Conservation (phyloP, 306 rosid genomes). For the Pterocarpus macrocarpus region DNA sequence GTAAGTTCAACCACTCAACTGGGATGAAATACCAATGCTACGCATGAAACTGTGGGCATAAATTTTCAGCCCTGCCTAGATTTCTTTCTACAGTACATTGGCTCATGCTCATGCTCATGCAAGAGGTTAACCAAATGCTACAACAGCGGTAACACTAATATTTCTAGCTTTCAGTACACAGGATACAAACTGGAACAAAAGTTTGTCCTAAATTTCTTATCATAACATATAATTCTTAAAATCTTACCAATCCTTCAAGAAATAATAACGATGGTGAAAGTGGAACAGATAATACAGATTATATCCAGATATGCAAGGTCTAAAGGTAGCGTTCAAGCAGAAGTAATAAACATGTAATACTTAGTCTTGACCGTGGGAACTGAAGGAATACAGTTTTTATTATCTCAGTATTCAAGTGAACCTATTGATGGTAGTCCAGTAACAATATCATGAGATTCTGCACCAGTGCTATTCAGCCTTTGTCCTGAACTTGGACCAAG, state of each 20-base stretch:
- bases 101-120: too few species aligned
- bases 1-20: not conserved
- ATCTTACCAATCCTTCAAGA: constrained; percentile 15
- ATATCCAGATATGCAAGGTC: constrained; percentile 34
- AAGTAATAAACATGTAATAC: constrained; percentile 41
- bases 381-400: constrained; percentile 36
- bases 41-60: not conserved
- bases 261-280: constrained; percentile 17
- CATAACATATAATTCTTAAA: not conserved
- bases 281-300: constrained; percentile 43
- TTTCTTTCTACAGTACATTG: constrained; percentile 20
- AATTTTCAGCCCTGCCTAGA: not conserved
- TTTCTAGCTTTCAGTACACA: constrained; percentile 37
- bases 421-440: constrained; percentile 72
- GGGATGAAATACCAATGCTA: not conserved
- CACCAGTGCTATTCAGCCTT: constrained; percentile 56
- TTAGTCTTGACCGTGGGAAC: constrained; percentile 38
- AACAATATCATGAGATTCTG: constrained; percentile 62
- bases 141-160: constrained; percentile 35
- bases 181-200: constrained; percentile 39
- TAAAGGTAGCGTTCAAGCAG: constrained; percentile 38
- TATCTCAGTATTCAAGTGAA: constrained; percentile 64
- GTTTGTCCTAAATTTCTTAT: constrained; percentile 38
- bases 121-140: constrained; percentile 41
- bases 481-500: constrained; percentile 67